Evolutionary conservation across 2,329 filamentous ascomycete species (phyloP).

Genomic region (Furcasterigmium furcatum): DNA sequence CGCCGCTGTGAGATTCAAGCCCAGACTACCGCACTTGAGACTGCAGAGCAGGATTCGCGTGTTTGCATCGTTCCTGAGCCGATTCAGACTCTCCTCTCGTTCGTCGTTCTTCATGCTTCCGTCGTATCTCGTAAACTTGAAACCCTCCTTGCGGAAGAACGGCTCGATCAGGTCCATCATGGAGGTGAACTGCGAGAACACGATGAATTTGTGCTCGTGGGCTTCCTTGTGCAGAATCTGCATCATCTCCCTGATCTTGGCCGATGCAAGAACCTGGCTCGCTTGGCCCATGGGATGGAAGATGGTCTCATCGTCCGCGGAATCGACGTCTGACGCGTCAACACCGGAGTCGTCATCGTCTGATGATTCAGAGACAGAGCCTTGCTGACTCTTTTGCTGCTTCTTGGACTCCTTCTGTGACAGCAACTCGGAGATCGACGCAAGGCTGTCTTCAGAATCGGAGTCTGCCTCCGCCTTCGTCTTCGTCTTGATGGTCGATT

Average conservation of each 20-base stretch:
- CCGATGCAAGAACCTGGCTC: constrained; percentile 64
- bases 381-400: background rate
- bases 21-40: constrained; percentile 88
- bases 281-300: constrained; percentile 32
- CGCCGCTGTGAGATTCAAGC: constrained; percentile 91
- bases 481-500: constrained; percentile 25
- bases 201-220: constrained; percentile 88
- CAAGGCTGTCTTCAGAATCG: constrained; percentile 29
- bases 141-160: constrained; percentile 71
- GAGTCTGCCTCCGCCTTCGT: constrained; percentile 23
- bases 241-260: constrained; percentile 87
- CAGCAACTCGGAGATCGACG: constrained; percentile 30
- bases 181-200: constrained; percentile 97
- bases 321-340: constrained; percentile 37
- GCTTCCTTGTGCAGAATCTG: constrained; percentile 77
- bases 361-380: constrained; percentile 15
- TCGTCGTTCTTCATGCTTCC: constrained; percentile 92
- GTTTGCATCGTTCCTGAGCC: constrained; percentile 68
- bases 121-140: constrained; percentile 87
- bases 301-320: constrained; percentile 30
- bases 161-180: constrained; percentile 97
- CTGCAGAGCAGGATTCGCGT: constrained; percentile 88
- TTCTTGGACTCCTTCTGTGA: constrained; percentile 23
- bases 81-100: constrained; percentile 80
- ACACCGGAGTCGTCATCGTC: constrained; percentile 35